Evolutionary conservation across 352 stramenopile genomes (phyloP).

Genomic region (Globisporangium polare): DNA sequence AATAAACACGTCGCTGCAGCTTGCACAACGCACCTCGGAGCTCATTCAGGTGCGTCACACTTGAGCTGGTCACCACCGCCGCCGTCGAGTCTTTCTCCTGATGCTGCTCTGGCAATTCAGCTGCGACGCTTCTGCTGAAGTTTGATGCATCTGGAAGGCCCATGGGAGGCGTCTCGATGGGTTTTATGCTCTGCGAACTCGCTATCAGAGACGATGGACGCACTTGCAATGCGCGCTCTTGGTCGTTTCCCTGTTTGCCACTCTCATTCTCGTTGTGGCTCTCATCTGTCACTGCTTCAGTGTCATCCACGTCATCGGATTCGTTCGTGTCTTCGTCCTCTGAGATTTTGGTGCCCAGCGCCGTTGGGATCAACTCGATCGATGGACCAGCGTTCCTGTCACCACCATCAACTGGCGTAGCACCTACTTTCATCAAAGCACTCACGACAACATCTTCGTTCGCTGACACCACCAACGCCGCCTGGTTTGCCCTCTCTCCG

Average conservation of each 20-base stretch:
- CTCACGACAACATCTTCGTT: not conserved
- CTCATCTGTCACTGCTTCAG: no score
- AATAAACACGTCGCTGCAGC: no score
- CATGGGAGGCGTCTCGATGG: no score
- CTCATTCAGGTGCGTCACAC: not conserved
- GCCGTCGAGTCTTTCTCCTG: not conserved
- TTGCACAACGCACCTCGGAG: conserved; percentile 3
- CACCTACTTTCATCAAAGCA: not conserved
- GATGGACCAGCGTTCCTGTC: not conserved
- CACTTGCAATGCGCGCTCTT: no score
- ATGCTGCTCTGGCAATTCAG: not conserved
- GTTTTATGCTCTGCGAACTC: no score
- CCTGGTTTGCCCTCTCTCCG: not conserved
- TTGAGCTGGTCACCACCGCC: not conserved
- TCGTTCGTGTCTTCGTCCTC: no score
- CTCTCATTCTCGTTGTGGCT: no score
- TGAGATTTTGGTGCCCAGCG: not conserved
- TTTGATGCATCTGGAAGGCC: not conserved
- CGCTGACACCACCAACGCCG: no score
- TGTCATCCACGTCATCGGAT: no score
- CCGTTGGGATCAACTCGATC: conserved; percentile 11
- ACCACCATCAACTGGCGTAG: not conserved
- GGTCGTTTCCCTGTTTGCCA: no score
- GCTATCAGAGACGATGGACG: no score
- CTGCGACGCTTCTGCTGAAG: not conserved